phyloP scores from a whole-genome alignment of 1,284 basidiomycete species.

The Ceratorhiza oryzae-sativae region DNA sequence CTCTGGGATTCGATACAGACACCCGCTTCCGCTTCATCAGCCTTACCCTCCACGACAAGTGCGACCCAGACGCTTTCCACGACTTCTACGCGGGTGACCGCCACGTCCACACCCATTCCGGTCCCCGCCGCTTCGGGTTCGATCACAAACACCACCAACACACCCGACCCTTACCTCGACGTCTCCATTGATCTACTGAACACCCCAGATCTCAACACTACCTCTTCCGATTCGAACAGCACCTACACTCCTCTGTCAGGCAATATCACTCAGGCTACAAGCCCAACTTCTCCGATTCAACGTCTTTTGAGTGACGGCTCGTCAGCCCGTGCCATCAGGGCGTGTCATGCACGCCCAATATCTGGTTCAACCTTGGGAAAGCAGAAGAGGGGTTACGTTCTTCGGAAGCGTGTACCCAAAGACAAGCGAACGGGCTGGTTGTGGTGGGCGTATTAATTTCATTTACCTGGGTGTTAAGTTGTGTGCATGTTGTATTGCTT shows the following conservation, averaged over 20 bases:
- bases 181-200: background rate
- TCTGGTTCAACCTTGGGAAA: background rate
- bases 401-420: conserved; percentile 22
- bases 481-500: background rate
- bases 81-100: background rate
- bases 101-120: background rate
- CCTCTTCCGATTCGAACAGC: background rate
- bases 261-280: background rate
- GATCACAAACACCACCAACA: background rate
- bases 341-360: conserved; percentile 7
- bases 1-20: conserved; percentile 51
- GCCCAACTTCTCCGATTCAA: conserved; percentile 17
- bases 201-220: background rate
- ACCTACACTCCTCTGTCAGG: background rate
- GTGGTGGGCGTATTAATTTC: conserved; percentile 11
- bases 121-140: background rate
- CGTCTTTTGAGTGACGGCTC: conserved; percentile 10
- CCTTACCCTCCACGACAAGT: conserved; percentile 39
- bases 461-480: background rate
- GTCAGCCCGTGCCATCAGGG: conserved; percentile 15
- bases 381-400: conserved; percentile 8
- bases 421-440: background rate
- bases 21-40: conserved; percentile 26
- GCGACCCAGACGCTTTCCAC: background rate
- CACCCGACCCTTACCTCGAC: conserved; percentile 13